Conservation (phyloP, 2,329 filamentous ascomycete genomes). For the Pseudogymnoascus sp. region DNA sequence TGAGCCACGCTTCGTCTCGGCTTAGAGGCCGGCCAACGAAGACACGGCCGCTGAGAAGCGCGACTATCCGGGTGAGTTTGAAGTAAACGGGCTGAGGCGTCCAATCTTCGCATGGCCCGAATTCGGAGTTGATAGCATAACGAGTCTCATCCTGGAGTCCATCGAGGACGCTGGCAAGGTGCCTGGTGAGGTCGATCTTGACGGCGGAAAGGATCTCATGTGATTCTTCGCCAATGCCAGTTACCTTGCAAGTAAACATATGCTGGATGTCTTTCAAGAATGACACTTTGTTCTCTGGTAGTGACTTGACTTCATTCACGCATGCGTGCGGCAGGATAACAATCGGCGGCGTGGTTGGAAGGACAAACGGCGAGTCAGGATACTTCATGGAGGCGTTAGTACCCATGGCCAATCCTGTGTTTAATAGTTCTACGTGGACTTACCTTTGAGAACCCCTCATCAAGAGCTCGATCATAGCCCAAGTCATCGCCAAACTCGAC, state of each 20-base stretch:
- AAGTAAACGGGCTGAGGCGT: slow-evolving; percentile 21
- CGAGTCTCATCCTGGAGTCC: slow-evolving; percentile 11
- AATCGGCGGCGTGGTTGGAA: background rate
- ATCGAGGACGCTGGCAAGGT: slow-evolving; percentile 10
- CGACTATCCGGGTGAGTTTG: slow-evolving; percentile 31
- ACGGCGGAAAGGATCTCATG: slow-evolving; percentile 1
- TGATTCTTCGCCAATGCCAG: slow-evolving; percentile 16
- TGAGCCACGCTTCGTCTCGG: slow-evolving; percentile 21
- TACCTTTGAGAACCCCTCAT: background rate
- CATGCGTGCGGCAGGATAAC: slow-evolving; percentile 13
- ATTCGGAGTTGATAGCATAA: slow-evolving; percentile 9
- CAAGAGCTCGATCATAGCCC: background rate
- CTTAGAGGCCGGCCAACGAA: slow-evolving; percentile 22
- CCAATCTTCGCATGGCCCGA: slow-evolving; percentile 25
- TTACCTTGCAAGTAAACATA: slow-evolving; percentile 16
- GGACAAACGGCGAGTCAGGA: slow-evolving; percentile 11
- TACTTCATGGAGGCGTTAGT: slow-evolving; percentile 2
- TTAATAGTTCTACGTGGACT: background rate
- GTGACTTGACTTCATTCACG: slow-evolving; percentile 11
- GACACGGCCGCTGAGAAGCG: slow-evolving; percentile 29
- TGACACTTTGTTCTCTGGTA: slow-evolving; percentile 10
- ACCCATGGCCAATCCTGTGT: background rate
- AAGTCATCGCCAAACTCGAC: background rate
- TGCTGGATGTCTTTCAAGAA: slow-evolving; percentile 13
- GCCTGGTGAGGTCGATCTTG: slow-evolving; percentile 12